Base-by-base conservation (phyloP, 148 eudicot genomes). In the Camellia japonica region DNA sequence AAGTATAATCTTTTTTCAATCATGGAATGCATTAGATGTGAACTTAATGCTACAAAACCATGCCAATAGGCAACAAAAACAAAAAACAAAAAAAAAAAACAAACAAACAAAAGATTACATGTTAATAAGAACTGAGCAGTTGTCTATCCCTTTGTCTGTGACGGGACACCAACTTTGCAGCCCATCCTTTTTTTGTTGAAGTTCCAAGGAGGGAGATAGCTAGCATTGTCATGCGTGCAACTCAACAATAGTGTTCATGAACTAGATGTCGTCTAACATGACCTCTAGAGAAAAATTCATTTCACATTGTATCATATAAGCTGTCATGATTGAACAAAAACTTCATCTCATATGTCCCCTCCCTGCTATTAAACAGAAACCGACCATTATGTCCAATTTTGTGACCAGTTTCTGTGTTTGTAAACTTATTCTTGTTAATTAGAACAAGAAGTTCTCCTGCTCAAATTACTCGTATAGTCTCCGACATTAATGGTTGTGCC, bases 401-500 rank as follows among this genome's bases (percentile, higher is more conserved):
- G 30, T 30, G 30, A 30, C 30, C 30, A 30, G 38, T 30, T 30
- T 30, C 1, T 30, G 38, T 30, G 38, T 30, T 30, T 30, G 38
- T 30, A 30, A 1, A 30, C 38, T 30, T 46, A n/a, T 0, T 68
- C 66, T 44, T 73, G 5, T 80, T 56, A 87, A 71, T 73, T 85
- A 51, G 86, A 80, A 58, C 90, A 85, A 81, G 87, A 87, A 41
- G 76, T 13, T 74, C 60, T 79, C 54, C 59, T 74, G 66, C 67
- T 71, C 73, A 44, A 61, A 43, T 79, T 69, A 68, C 75, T 49
- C 7, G 80, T 58, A 30, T 75, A 63, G 1, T 86, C 85, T 19
- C 76, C 90, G 58, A 92, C 90, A 70, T 85, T 85, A 76, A 88
- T 90, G 43, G 86, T 83, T 6, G 90, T 89, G 23, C 96, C 92